Percentiles rank a stretch among this genome's conserved stretches.
These are phyloP conservation scores for Debaryomyces subglobosus DNA, from an alignment of 1,139 yeast genomes.

Conservation along the genomic window DNA sequence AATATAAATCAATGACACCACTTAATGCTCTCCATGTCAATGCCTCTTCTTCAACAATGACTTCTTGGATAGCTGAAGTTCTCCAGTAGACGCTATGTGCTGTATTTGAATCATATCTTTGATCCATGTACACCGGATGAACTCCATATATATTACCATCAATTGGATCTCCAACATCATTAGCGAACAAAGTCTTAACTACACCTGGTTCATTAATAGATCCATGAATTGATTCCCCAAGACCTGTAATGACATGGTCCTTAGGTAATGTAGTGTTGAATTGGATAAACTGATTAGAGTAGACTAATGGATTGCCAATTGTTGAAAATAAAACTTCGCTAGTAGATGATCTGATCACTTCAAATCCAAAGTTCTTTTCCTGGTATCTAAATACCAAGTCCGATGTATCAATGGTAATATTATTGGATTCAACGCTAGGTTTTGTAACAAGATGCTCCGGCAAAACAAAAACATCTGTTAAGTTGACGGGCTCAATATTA, in stretches of 20 bases:
- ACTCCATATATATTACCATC: constrained; percentile 29
- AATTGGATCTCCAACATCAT: constrained; percentile 26
- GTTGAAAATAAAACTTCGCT: constrained; percentile 31
- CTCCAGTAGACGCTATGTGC: constrained; percentile 30
- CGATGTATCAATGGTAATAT: constrained; percentile 16
- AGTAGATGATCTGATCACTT: constrained; percentile 25
- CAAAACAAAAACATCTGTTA: constrained; percentile 27
- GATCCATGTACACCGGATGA: constrained; percentile 27
- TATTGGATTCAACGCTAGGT: constrained; percentile 19
- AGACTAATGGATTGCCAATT: constrained; percentile 32
- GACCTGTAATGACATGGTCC: constrained; percentile 29
- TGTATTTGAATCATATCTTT: constrained; percentile 21
- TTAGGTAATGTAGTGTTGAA: constrained; percentile 30
- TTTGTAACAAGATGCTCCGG: constrained; percentile 26
- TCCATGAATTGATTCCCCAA: constrained; percentile 36
- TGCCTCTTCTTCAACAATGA: constrained; percentile 22
- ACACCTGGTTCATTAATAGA: constrained; percentile 29
- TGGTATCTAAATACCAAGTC: constrained; percentile 26
- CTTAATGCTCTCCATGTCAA: constrained; percentile 31
- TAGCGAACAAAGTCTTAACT: constrained; percentile 28
- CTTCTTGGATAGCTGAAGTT: constrained; percentile 26
- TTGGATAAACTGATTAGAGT: constrained; percentile 34
- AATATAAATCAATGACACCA: constrained; percentile 34
- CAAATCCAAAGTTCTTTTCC: constrained; percentile 28
- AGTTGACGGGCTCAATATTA: constrained; percentile 26